These are phyloP conservation scores for Fusarium abutilonis DNA, from an alignment of 2,329 filamentous ascomycete species.

Conservation along the genomic window DNA sequence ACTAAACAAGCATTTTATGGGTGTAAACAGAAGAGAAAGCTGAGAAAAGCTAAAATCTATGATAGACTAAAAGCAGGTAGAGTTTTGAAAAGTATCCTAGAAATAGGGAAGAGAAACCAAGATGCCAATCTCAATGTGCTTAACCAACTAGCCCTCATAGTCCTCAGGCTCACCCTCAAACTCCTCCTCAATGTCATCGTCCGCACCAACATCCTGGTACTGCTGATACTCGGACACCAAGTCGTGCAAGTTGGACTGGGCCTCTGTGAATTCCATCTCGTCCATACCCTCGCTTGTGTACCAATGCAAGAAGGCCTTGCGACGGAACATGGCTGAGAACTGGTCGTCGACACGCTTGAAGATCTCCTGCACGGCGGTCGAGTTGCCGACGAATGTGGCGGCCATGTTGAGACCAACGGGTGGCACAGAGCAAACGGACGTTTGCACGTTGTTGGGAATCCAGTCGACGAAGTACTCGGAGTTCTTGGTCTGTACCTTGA, in stretches of 20 bases:
- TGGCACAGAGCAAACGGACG: constrained; percentile 97
- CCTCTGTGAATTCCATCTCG: constrained; percentile 99
- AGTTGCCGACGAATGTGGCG: constrained; percentile 98
- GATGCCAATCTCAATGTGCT: constrained; percentile 18
- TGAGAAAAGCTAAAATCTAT: neutral
- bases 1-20: neutral
- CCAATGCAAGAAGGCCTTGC: constrained; percentile 99
- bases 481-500: constrained; percentile 99
- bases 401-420: constrained; percentile 99
- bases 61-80: constrained; percentile 19
- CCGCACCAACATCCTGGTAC: constrained; percentile 98
- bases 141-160: constrained; percentile 16
- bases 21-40: neutral
- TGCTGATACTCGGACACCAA: constrained; percentile 99
- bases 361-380: constrained; percentile 98
- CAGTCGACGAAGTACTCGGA: constrained; percentile 99
- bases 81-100: constrained; percentile 10
- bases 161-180: constrained; percentile 45
- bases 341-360: constrained; percentile 99
- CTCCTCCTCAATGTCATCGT: constrained; percentile 90
- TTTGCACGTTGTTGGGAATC: constrained; percentile 99
- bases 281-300: constrained; percentile 99
- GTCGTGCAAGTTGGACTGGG: constrained; percentile 99
- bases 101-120: constrained; percentile 18
- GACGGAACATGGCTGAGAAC: constrained; percentile 99